Conservation (phyloP, 192 early-diverging fungal species). For the Backusella westeae region DNA sequence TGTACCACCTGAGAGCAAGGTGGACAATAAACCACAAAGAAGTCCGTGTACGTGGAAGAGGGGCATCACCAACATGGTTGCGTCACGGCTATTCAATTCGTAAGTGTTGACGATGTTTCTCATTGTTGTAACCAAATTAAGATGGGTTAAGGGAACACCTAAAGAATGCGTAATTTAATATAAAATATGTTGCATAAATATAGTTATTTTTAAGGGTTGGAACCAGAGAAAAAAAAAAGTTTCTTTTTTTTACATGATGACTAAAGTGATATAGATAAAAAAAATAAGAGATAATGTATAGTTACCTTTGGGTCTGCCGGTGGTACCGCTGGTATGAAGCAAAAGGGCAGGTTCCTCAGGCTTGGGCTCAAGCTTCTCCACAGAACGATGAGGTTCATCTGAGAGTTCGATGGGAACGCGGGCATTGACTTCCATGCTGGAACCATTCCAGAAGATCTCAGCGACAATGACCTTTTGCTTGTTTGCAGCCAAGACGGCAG, state of each 20-base stretch:
- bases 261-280: neutral
- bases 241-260: neutral
- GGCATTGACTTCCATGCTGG: conserved; percentile 20
- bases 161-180: neutral
- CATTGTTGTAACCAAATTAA: conserved; percentile 70
- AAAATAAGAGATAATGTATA: neutral
- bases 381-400: conserved; percentile 5
- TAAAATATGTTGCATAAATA: neutral
- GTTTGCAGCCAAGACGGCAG: conserved; percentile 57
- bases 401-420: neutral
- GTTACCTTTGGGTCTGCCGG: conserved; percentile 67
- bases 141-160: conserved; percentile 80
- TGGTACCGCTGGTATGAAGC: conserved; percentile 82
- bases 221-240: neutral
- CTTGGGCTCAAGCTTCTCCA: conserved; percentile 25
- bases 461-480: conserved; percentile 52
- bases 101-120: conserved; percentile 74
- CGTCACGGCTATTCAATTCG: conserved; percentile 53
- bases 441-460: conserved; percentile 52
- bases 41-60: conserved; percentile 87
- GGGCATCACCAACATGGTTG: conserved; percentile 79
- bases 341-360: conserved; percentile 67
- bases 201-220: neutral
- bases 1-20: conserved; percentile 66
- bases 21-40: conserved; percentile 69